These are phyloP conservation scores for Corchorus capsularis DNA, from an alignment of 345 rosid genomes.

Conservation along the genomic window DNA sequence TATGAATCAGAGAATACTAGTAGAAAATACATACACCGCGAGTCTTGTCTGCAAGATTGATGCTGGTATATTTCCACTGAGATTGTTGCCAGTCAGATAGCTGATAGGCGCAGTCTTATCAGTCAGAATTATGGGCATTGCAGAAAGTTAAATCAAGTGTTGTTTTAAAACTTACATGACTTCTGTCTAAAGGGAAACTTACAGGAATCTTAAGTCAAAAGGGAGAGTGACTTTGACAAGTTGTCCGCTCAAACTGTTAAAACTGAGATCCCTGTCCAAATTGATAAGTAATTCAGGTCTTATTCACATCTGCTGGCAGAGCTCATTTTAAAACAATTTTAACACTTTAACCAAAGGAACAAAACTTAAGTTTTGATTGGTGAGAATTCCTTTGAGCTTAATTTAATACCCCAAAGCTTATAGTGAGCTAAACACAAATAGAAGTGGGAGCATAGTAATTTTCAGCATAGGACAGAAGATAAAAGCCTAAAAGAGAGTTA, in stretches of 20 bases:
- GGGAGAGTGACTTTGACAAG: slow-evolving; percentile 19
- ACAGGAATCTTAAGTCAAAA: slow-evolving; percentile 23
- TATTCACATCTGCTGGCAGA: no score
- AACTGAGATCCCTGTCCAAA: slow-evolving; percentile 38
- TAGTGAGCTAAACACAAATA: no score
- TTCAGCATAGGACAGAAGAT: no score
- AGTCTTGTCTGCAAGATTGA: slow-evolving; percentile 33
- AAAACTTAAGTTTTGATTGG: no score
- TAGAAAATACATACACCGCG: slow-evolving; percentile 28
- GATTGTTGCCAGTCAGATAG: slow-evolving; percentile 29
- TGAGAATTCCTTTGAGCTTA: no score
- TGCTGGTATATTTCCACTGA: slow-evolving; percentile 31
- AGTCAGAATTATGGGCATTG: neutral
- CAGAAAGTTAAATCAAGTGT: neutral
- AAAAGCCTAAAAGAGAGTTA: neutral
- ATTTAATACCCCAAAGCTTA: no score
- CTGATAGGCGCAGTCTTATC: no score
- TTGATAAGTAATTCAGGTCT: no score
- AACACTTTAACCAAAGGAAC: no score
- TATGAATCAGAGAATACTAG: slow-evolving; percentile 1
- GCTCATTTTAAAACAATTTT: no score
- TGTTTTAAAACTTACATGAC: neutral
- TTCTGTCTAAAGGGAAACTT: slow-evolving; percentile 1
- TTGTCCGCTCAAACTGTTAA: slow-evolving; percentile 27
- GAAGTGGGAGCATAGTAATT: no score